A percentile compares a stretch with the other conserved stretches of the same genome.
These are phyloP conservation scores for Penicillium janthinellum DNA, from an alignment of 2,329 filamentous ascomycete species.

Conservation along the genomic window DNA sequence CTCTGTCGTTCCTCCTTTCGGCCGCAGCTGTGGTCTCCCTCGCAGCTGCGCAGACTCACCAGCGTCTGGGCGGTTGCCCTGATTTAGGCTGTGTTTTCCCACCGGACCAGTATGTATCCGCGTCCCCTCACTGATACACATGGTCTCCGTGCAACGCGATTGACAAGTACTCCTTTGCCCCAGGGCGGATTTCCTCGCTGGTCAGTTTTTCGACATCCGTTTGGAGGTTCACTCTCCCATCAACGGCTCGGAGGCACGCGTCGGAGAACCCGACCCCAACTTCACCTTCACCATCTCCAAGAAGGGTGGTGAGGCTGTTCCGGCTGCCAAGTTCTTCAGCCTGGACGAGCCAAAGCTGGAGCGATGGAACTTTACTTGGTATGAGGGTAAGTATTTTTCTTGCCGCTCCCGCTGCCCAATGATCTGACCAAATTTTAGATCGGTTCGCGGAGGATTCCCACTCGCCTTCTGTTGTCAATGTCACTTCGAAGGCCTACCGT, in stretches of 20 bases:
- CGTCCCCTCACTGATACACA: not conserved
- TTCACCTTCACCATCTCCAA: constrained; percentile 74
- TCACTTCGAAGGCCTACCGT: constrained; percentile 77
- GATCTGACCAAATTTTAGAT: constrained; percentile 48
- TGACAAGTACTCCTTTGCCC: not conserved
- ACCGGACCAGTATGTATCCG: constrained; percentile 55
- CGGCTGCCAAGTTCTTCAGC: constrained; percentile 69
- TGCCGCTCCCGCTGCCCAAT: not conserved
- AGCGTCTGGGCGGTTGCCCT: constrained; percentile 58
- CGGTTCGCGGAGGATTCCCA: constrained; percentile 73
- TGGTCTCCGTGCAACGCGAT: not conserved
- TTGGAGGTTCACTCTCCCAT: constrained; percentile 79
- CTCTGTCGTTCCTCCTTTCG: constrained; percentile 22
- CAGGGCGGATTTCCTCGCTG: constrained; percentile 76
- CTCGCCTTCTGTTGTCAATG: constrained; percentile 73
- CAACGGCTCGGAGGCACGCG: constrained; percentile 79
- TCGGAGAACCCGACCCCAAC: constrained; percentile 69
- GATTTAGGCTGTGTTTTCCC: constrained; percentile 60
- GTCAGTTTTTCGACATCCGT: constrained; percentile 81
- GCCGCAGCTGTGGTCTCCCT: constrained; percentile 30
- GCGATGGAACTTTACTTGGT: constrained; percentile 83
- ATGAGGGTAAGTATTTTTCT: constrained; percentile 58
- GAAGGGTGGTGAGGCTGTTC: constrained; percentile 56
- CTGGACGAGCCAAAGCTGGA: constrained; percentile 71
- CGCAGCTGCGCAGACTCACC: constrained; percentile 55